Evolutionary conservation across 2,329 filamentous ascomycete genomes (phyloP).

Genomic region (Aspergillus ibericus): DNA sequence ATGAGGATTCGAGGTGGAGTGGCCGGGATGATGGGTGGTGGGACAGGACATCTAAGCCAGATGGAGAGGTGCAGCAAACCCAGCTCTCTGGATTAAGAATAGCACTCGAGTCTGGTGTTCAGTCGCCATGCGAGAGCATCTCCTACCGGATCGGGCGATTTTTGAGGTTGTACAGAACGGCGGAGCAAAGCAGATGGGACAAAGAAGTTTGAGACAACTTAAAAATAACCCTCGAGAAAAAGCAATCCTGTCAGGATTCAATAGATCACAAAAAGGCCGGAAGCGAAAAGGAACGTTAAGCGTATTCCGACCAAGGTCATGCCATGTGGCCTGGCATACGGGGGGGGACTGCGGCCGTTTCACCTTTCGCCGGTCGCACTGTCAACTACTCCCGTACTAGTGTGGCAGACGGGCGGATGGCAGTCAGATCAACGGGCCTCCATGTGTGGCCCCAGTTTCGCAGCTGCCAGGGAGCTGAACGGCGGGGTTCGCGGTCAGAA

Average conservation of each 20-base stretch:
- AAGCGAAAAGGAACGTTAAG: slow-evolving; percentile 5
- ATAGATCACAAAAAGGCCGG: background rate
- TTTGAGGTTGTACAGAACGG: slow-evolving; percentile 1
- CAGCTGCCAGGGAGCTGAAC: slow-evolving; percentile 3
- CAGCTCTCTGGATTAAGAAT: background rate
- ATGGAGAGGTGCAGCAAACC: background rate
- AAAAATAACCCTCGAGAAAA: background rate
- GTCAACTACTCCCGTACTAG: background rate
- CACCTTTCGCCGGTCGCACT: background rate
- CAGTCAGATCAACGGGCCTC: background rate
- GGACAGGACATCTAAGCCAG: background rate
- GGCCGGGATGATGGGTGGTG: background rate
- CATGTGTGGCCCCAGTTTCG: background rate
- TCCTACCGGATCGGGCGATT: background rate
- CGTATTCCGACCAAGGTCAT: slow-evolving; percentile 6
- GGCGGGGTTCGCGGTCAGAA: background rate
- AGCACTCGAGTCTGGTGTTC: background rate
- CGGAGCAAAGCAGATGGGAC: background rate
- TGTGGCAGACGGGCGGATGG: background rate
- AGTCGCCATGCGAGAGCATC: background rate
- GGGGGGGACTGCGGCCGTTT: background rate
- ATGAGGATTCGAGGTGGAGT: background rate
- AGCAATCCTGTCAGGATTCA: background rate
- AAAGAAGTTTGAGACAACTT: background rate
- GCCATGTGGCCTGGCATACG: slow-evolving; percentile 3